Percentiles rank a stretch among this genome's conserved stretches.
phyloP scores from a whole-genome alignment of 192 early-diverging fungal species.

The Neocallimastix lanati region DNA sequence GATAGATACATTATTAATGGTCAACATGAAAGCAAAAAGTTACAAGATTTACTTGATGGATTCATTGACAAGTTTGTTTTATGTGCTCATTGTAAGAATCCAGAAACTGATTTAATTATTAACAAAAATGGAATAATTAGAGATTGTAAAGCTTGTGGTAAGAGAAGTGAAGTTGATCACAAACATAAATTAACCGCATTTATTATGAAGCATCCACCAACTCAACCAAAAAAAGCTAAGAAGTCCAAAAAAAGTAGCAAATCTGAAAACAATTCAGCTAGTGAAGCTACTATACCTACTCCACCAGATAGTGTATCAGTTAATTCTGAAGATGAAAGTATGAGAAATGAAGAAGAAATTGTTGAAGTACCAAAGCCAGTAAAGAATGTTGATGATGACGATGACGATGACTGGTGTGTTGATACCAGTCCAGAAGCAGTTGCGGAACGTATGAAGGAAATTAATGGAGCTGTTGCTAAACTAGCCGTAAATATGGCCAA shows the following conservation, averaged over 20 bases:
- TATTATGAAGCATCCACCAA: conserved; percentile 86
- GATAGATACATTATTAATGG: conserved; percentile 94
- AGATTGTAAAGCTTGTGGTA: conserved; percentile 87
- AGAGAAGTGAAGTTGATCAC: conserved; percentile 61
- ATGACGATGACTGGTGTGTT: conserved; percentile 51
- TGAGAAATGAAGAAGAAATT: conserved; percentile 49
- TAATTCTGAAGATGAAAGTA: conserved; percentile 25
- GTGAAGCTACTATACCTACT: conserved; percentile 14
- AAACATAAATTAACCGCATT: conserved; percentile 72
- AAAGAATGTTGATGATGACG: conserved; percentile 38
- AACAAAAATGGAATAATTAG: conserved; percentile 35
- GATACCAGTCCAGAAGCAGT: conserved; percentile 69
- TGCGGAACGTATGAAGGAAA: conserved; percentile 47
- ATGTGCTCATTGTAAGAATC: conserved; percentile 79
- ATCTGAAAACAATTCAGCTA: conserved; percentile 22
- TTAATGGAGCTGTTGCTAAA: conserved; percentile 22
- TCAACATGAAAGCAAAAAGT: conserved; percentile 66
- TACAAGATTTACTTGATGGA: conserved; percentile 65
- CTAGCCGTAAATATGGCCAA: conserved; percentile 1
- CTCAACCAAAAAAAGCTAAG: conserved; percentile 24
- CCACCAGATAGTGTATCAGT: conserved; percentile 16
- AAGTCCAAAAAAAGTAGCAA: conserved; percentile 26
- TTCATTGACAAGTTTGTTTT: conserved; percentile 93
- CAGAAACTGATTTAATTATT: conserved; percentile 83
- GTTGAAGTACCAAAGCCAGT: conserved; percentile 29